Conservation (phyloP, 805 yeast genomes). For the Ogataea pignaliae region DNA sequence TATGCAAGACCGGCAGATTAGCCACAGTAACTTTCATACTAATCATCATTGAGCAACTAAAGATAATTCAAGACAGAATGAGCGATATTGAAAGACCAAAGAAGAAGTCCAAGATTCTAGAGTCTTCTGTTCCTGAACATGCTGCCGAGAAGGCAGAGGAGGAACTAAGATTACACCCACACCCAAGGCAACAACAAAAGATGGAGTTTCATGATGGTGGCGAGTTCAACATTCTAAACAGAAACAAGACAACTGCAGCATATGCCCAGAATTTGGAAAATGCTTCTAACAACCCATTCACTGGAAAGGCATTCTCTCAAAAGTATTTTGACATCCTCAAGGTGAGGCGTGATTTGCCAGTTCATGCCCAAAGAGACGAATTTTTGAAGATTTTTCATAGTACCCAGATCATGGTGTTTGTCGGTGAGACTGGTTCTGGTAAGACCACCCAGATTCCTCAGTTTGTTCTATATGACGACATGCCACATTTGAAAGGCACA, state of each 20-base stretch:
- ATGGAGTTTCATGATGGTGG: constrained; percentile 60
- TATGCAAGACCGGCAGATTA: neutral
- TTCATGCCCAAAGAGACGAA: constrained; percentile 88
- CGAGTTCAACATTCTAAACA: constrained; percentile 49
- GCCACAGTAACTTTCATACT: neutral
- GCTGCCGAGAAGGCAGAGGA: constrained; percentile 68
- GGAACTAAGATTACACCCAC: constrained; percentile 45
- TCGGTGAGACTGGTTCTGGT: constrained; percentile 99
- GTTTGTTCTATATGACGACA: constrained; percentile 85
- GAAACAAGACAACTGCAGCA: constrained; percentile 63
- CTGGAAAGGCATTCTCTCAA: constrained; percentile 56
- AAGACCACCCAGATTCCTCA: constrained; percentile 98
- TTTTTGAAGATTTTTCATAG: constrained; percentile 78
- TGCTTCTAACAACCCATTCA: constrained; percentile 71
- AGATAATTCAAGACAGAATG: constrained; percentile 9
- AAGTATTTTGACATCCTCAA: constrained; percentile 76
- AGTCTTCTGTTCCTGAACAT: constrained; percentile 53
- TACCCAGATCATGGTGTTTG: constrained; percentile 94
- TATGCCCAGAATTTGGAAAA: constrained; percentile 58
- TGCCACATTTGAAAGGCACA: constrained; percentile 79
- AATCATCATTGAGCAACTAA: neutral
- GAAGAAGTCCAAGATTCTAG: constrained; percentile 45
- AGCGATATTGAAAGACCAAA: constrained; percentile 36
- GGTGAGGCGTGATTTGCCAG: constrained; percentile 83
- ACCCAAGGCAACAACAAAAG: constrained; percentile 29